A percentile compares a stretch with the other conserved stretches of the same genome.
These are phyloP conservation scores for Trypanosoma brucei DNA, from an alignment of 208 protist species.

Conservation along the genomic window DNA sequence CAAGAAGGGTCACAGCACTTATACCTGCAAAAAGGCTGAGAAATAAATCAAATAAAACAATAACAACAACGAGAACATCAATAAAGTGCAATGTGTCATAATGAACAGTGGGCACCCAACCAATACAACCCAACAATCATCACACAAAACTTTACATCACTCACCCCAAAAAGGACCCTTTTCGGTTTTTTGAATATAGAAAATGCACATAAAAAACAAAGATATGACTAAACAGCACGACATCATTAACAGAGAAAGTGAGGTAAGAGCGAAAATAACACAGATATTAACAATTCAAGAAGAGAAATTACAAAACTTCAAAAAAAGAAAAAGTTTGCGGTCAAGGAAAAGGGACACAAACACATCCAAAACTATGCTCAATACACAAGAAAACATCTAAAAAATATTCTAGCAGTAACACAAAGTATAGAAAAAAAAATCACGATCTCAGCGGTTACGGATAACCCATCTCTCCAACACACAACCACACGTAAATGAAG, in stretches of 20 bases:
- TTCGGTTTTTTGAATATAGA: neutral
- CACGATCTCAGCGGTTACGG: neutral
- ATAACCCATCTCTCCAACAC: neutral
- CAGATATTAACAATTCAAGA: too few relatives aligned
- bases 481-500: neutral
- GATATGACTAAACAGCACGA: neutral
- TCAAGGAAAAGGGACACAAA: too few relatives aligned
- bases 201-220: neutral
- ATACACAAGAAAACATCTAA: too few relatives aligned
- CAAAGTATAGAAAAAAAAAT: too few relatives aligned
- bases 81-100: slow-evolving; percentile 11
- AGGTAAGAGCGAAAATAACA: too few relatives aligned
- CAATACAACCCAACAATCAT: neutral
- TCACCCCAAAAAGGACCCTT: neutral
- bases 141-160: neutral
- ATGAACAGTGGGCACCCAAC: slow-evolving; percentile 19
- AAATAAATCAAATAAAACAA: slow-evolving; percentile 6
- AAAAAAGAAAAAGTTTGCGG: too few relatives aligned
- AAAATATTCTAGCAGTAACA: too few relatives aligned
- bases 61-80: slow-evolving; percentile 10
- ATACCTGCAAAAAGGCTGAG: neutral
- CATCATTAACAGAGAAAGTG: too few relatives aligned
- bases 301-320: too few relatives aligned
- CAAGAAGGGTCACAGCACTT: neutral
- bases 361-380: too few relatives aligned